Evolutionary conservation across 805 yeast genomes (phyloP).

Genomic region (Starmerella potacharoeniae): DNA sequence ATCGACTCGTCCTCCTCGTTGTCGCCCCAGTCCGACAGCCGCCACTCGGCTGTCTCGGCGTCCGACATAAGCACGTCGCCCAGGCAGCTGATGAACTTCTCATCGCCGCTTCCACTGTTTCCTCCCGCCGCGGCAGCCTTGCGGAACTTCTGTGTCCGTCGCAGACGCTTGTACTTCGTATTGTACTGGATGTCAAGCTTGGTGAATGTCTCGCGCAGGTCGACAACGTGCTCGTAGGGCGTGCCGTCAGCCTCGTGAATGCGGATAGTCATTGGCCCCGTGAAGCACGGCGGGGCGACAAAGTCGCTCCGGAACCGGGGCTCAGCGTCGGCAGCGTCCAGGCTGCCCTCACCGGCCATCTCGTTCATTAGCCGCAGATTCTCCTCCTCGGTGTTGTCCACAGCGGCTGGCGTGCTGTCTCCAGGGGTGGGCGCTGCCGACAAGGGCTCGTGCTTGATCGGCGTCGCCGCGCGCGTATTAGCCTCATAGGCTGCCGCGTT

Average conservation of each 20-base stretch:
- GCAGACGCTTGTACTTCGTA: conserved; percentile 77
- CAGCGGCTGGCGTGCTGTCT: background rate
- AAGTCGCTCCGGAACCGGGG: conserved; percentile 1
- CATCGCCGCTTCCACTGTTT: conserved; percentile 29
- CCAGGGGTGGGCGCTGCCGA: background rate
- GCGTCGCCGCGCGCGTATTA: conserved; percentile 24
- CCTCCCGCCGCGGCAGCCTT: conserved; percentile 23
- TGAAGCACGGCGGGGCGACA: conserved; percentile 22
- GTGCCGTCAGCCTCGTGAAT: conserved; percentile 98
- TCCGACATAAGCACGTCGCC: conserved; percentile 66
- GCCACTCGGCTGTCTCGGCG: conserved; percentile 59
- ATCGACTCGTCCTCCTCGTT: conserved; percentile 63
- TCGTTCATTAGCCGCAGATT: conserved; percentile 3
- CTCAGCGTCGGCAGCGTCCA: background rate
- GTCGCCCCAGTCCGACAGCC: conserved; percentile 53
- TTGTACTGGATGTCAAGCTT: conserved; percentile 90
- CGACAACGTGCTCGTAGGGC: conserved; percentile 95
- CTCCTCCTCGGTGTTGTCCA: background rate
- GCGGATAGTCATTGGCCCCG: conserved; percentile 93
- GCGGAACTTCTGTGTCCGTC: conserved; percentile 41
- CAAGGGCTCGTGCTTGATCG: background rate
- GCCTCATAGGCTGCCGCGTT: conserved; percentile 23
- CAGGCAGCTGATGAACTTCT: conserved; percentile 41
- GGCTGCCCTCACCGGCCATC: background rate
- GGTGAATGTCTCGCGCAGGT: conserved; percentile 70